Conservation (phyloP, 2,329 filamentous ascomycete species). For the Aspergillus fumigatiaffinis region DNA sequence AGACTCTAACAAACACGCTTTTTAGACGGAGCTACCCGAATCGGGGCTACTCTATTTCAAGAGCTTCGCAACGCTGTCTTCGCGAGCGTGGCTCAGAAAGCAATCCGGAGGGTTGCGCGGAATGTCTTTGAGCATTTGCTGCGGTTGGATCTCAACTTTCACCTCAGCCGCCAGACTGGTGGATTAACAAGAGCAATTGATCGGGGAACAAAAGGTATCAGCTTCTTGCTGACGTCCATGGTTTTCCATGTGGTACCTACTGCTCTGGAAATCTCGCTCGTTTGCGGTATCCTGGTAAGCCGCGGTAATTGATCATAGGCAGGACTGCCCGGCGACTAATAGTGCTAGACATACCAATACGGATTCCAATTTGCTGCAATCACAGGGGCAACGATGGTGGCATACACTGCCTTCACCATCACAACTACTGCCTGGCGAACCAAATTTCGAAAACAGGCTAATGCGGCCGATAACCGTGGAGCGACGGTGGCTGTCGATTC, state of each 20-base stretch:
- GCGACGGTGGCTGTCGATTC: slow-evolving; percentile 96
- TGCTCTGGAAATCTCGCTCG: slow-evolving; percentile 87
- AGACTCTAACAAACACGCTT: slow-evolving; percentile 11
- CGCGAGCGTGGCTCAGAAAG: slow-evolving; percentile 93
- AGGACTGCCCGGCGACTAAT: slow-evolving; percentile 4
- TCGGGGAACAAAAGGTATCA: slow-evolving; percentile 96
- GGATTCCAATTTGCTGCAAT: slow-evolving; percentile 88
- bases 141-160: slow-evolving; percentile 86
- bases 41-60: slow-evolving; percentile 85
- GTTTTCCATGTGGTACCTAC: slow-evolving; percentile 96
- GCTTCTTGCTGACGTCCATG: slow-evolving; percentile 95
- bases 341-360: slow-evolving; percentile 77
- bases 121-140: slow-evolving; percentile 92
- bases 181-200: slow-evolving; percentile 92
- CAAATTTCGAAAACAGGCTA: slow-evolving; percentile 90
- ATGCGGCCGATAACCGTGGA: slow-evolving; percentile 91
- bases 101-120: slow-evolving; percentile 82
- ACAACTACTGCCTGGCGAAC: slow-evolving; percentile 95
- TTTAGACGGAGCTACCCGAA: slow-evolving; percentile 74
- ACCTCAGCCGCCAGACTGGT: slow-evolving; percentile 89
- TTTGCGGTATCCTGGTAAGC: slow-evolving; percentile 79
- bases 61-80: slow-evolving; percentile 95
- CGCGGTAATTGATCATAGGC: background rate
- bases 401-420: slow-evolving; percentile 96
- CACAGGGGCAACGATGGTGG: slow-evolving; percentile 84